These are phyloP conservation scores for Ettlia oleoabundans DNA, from an alignment of 139 green algal species.

Conservation along the genomic window DNA sequence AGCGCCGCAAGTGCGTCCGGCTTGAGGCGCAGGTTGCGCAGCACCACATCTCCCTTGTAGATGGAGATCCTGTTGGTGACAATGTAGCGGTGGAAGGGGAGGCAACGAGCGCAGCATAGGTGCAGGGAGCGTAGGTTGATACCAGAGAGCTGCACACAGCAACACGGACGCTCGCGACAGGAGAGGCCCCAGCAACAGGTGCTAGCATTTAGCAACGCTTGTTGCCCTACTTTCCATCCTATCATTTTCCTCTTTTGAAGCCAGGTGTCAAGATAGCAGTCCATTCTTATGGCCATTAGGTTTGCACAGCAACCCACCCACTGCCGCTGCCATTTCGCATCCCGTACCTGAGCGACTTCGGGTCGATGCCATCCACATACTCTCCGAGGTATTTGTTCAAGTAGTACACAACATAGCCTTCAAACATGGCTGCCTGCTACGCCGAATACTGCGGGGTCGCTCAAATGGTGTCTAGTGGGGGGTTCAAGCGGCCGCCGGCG, in stretches of 20 bases:
- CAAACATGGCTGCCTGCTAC: constrained; percentile 1
- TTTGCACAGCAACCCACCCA: too few species aligned
- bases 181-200: neutral
- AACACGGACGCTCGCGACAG: neutral
- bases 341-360: constrained; percentile 63
- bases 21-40: constrained; percentile 91
- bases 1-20: constrained; percentile 89
- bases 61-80: constrained; percentile 77
- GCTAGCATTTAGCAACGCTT: neutral
- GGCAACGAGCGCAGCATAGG: neutral
- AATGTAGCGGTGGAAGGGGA: neutral
- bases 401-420: constrained; percentile 69
- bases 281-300: too few species aligned
- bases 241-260: too few species aligned
- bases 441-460: too few species aligned
- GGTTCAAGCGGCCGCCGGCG: too few species aligned
- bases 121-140: neutral
- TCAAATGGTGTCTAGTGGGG: too few species aligned
- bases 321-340: too few species aligned
- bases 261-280: too few species aligned
- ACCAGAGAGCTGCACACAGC: neutral
- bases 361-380: constrained; percentile 87
- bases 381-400: constrained; percentile 87
- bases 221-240: too few species aligned
- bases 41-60: constrained; percentile 88